A percentile compares a stretch with the other conserved stretches of the same genome.
phyloP scores from a whole-genome alignment of 1,284 basidiomycete genomes.

The Microbotryum scabiosae region DNA sequence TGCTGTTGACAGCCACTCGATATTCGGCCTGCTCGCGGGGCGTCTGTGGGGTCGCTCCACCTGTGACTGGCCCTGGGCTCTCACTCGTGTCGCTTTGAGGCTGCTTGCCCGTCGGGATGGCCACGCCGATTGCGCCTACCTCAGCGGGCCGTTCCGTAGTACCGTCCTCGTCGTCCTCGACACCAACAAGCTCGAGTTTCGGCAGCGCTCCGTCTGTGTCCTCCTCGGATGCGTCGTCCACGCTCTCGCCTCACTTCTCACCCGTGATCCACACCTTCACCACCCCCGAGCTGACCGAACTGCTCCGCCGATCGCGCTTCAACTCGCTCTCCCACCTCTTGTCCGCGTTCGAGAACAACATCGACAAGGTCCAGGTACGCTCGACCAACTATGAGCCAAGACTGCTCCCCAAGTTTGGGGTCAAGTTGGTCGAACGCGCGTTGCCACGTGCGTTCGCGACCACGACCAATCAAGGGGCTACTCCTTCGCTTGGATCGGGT shows the following conservation, averaged over 20 bases:
- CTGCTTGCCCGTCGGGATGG: too few relatives aligned
- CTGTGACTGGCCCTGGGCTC: too few relatives aligned
- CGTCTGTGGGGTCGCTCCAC: too few relatives aligned
- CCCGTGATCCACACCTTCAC: conserved; percentile 16
- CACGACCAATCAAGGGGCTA: neutral
- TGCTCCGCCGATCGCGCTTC: conserved; percentile 8
- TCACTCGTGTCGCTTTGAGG: too few relatives aligned
- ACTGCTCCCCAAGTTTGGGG: neutral
- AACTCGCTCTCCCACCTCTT: conserved; percentile 8
- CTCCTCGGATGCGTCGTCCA: too few relatives aligned
- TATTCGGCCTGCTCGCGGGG: too few relatives aligned
- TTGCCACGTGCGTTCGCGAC: conserved; percentile 1
- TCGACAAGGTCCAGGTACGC: conserved; percentile 15
- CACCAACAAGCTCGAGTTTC: too few relatives aligned
- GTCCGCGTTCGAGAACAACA: conserved; percentile 2
- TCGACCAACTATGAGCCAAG: conserved; percentile 1
- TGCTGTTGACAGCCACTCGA: too few relatives aligned
- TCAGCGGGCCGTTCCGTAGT: too few relatives aligned
- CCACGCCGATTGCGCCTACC: too few relatives aligned
- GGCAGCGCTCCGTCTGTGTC: too few relatives aligned
- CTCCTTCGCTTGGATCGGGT: neutral
- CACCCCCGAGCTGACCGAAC: conserved; percentile 4
- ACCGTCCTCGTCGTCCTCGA: too few relatives aligned
- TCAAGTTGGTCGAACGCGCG: conserved; percentile 7
- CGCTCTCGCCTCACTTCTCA: conserved; percentile 1